A percentile compares a stretch with the other conserved stretches of the same genome.
Conservation (phyloP, 2,329 filamentous ascomycete species). For the Cordyceps cicadae region DNA sequence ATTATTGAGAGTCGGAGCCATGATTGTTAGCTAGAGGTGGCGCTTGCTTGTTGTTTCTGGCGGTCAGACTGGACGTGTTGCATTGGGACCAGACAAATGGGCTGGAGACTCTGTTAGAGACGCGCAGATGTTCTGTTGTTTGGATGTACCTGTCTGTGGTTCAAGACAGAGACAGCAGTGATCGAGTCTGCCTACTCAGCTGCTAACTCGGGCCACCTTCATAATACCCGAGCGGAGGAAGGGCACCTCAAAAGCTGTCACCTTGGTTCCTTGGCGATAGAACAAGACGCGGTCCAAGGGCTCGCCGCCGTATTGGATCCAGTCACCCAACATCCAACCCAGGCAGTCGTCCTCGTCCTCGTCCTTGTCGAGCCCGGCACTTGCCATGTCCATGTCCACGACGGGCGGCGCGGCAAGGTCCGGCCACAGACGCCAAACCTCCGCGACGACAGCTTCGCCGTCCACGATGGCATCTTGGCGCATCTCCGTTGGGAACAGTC, state of each 20-base stretch:
- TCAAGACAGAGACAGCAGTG: too few species aligned
- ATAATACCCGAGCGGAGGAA: slow-evolving; percentile 24
- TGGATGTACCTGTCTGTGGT: too few species aligned
- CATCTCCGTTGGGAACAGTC: slow-evolving; percentile 21
- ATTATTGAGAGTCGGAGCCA: background rate
- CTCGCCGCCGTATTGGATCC: slow-evolving; percentile 27
- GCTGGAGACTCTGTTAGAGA: too few species aligned
- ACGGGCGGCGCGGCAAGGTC: slow-evolving; percentile 10
- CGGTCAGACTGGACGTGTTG: background rate
- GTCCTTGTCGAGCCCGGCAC: slow-evolving; percentile 14
- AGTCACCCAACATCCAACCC: slow-evolving; percentile 26
- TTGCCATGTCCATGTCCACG: slow-evolving; percentile 26
- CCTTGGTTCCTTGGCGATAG: slow-evolving; percentile 18
- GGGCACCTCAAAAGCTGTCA: slow-evolving; percentile 25
- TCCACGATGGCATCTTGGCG: slow-evolving; percentile 9
- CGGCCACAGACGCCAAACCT: slow-evolving; percentile 24
- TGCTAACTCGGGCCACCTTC: background rate
- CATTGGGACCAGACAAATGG: background rate
- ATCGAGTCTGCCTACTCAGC: background rate
- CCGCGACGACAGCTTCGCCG: slow-evolving; percentile 11
- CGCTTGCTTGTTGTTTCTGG: background rate
- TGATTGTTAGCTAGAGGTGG: too few species aligned
- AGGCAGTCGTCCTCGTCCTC: slow-evolving; percentile 21
- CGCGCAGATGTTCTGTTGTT: too few species aligned
- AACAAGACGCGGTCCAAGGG: slow-evolving; percentile 26